Evolutionary conservation across 441 rosid genomes (phyloP).

Genomic region (Capsella rubella): DNA sequence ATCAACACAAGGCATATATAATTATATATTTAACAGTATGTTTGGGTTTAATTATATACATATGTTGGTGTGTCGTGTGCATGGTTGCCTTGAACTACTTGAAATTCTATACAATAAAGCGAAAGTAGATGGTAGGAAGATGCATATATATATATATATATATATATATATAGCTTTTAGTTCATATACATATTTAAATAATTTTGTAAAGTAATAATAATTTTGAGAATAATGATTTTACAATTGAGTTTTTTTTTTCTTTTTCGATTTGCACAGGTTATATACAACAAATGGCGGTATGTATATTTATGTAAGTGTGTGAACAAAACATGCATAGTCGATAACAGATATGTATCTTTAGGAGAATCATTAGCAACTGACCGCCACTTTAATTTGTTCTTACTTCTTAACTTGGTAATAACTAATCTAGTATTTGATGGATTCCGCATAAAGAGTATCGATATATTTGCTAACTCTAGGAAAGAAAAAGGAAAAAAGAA

Average conservation of each 20-base stretch:
- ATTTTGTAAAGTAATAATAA: neutral
- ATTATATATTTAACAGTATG: neutral
- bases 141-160: no score
- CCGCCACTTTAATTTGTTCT: neutral
- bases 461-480: neutral
- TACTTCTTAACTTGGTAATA: neutral
- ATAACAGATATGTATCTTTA: neutral
- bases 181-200: neutral
- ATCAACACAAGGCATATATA: constrained; percentile 2
- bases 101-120: neutral
- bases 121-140: neutral
- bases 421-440: constrained; percentile 6
- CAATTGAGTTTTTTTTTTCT: neutral
- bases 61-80: constrained; percentile 23
- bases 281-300: constrained; percentile 1
- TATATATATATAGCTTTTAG: neutral
- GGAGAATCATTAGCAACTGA: neutral
- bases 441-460: neutral
- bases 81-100: constrained; percentile 2
- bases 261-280: neutral
- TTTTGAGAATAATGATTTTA: neutral
- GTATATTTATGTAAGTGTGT: constrained; percentile 4
- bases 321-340: neutral
- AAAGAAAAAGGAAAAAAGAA: neutral
- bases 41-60: neutral